phyloP scores from a whole-genome alignment of 352 stramenopile genomes.

The Globisporangium orthogonon region DNA sequence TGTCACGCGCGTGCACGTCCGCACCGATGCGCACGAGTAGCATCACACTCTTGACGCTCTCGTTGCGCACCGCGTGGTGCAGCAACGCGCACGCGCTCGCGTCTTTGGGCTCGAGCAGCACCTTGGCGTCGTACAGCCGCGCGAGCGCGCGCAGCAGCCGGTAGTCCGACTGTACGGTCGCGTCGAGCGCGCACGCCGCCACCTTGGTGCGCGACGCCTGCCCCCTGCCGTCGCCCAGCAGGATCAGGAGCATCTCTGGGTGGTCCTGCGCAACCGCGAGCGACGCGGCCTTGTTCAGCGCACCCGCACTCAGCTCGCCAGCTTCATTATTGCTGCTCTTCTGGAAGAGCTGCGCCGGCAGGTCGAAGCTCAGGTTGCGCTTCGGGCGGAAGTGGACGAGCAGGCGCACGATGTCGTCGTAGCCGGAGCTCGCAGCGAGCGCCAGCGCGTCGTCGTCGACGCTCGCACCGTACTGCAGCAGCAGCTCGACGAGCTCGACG shows the following conservation, averaged over 20 bases:
- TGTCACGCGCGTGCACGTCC: constrained; percentile 58
- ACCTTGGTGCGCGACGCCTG: constrained; percentile 23
- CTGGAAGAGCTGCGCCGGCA: constrained; percentile 20
- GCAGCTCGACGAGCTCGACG: constrained; percentile 39
- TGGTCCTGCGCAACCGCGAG: constrained; percentile 44
- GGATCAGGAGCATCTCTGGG: constrained; percentile 26
- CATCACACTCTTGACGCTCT: constrained; percentile 43
- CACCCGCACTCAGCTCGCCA: constrained; percentile 27
- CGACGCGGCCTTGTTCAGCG: constrained; percentile 37
- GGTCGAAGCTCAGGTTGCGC: constrained; percentile 10
- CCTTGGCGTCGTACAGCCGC: constrained; percentile 32
- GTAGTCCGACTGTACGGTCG: constrained; percentile 36
- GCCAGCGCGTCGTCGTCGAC: constrained; percentile 62
- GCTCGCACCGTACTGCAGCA: constrained; percentile 51
- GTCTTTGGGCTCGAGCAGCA: constrained; percentile 41
- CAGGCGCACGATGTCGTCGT: constrained; percentile 30
- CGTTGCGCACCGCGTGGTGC: constrained; percentile 52
- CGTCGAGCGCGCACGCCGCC: constrained; percentile 40
- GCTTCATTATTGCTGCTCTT: background rate
- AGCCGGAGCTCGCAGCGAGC: constrained; percentile 28
- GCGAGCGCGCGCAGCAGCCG: constrained; percentile 45
- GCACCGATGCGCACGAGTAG: constrained; percentile 56
- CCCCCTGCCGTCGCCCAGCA: constrained; percentile 46
- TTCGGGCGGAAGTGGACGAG: constrained; percentile 28
- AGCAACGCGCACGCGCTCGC: constrained; percentile 47